Percentiles rank a stretch among this genome's conserved stretches.
Conservation (phyloP, 345 rosid genomes). For the Theobroma cacao region DNA sequence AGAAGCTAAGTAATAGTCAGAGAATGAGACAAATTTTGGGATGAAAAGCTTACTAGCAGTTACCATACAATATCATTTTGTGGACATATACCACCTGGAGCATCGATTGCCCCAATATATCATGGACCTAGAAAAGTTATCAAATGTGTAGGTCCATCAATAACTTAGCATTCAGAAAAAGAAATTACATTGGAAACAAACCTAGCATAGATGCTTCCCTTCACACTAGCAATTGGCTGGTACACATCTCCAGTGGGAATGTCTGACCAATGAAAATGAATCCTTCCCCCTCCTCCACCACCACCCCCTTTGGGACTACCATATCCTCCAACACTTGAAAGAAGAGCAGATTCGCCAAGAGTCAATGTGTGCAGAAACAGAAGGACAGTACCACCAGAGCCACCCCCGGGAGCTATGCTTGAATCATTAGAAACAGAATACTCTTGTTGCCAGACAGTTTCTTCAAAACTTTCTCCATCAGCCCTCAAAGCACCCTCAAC, state of each 20-base stretch:
- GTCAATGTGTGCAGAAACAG: slow-evolving; percentile 64
- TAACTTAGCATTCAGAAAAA: neutral
- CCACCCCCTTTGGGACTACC: slow-evolving; percentile 82
- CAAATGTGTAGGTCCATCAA: neutral
- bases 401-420: slow-evolving; percentile 76
- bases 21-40: neutral
- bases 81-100: neutral
- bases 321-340: slow-evolving; percentile 88
- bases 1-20: neutral
- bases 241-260: slow-evolving; percentile 97
- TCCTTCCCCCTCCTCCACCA: slow-evolving; percentile 99
- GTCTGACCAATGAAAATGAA: slow-evolving; percentile 98
- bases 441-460: slow-evolving; percentile 26
- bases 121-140: neutral
- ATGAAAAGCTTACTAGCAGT: neutral
- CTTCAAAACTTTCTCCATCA: slow-evolving; percentile 78
- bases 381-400: slow-evolving; percentile 93
- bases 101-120: neutral
- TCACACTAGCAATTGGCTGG: slow-evolving; percentile 91
- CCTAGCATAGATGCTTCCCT: slow-evolving; percentile 71
- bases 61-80: neutral
- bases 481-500: slow-evolving; percentile 72
- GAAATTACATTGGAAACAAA: slow-evolving; percentile 28
- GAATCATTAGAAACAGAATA: slow-evolving; percentile 25
- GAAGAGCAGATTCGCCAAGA: slow-evolving; percentile 60